Evolutionary conservation across 2,329 filamentous ascomycete species (phyloP), one percentile per base, ranked within the genome.

Genomic region (Sporothrix schenckii): DNA sequence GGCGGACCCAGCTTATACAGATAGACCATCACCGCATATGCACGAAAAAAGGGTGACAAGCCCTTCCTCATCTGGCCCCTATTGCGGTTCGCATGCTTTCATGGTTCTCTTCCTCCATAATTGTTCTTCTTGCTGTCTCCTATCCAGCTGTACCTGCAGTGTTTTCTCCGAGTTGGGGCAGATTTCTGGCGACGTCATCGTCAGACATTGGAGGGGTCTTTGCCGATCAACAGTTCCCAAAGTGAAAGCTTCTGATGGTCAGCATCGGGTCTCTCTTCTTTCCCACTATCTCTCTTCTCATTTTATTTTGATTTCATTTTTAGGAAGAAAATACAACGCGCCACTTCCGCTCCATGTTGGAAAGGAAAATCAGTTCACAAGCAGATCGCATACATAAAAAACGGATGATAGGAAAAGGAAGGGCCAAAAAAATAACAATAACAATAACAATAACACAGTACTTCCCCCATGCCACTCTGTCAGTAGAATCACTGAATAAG

Each of bases 21-120:
- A 39, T 30, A 54, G 66, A n/a, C 50, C 27, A 27, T 24, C 41
- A 21, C 52, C 54, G 66, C 66, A 68, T 68, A 68, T 68, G 66
- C 66, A 68, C 54, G 24, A 65, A 27, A 49, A 49, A 27, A 30
- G 27, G 4, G 27, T 30, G 41, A 24, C n/a, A 16, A n/a, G 21
- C 53, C 9, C 6, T 19, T 34, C 27, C 27, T 30, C 27, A 30
- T 34, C 24, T 56, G 39, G 24, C 41, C 41, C 60, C 60, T 5
- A 49, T 63, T 63, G 60, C 41, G 41, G 41, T 49, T 63, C 60
- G n/a, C 60, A 63, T 41, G 39, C 41, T 27, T 47, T 10, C 24
- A 19, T 61, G 19, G 4, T 16, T 47, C 24, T 30, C 7, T 5
- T 24, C 19, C 3, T 0, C n/a, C n/a, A 52, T 16, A n/a, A 41